Evolutionary conservation across 2,329 filamentous ascomycete genomes (phyloP).

Genomic region (Stachybotrys chartarum): DNA sequence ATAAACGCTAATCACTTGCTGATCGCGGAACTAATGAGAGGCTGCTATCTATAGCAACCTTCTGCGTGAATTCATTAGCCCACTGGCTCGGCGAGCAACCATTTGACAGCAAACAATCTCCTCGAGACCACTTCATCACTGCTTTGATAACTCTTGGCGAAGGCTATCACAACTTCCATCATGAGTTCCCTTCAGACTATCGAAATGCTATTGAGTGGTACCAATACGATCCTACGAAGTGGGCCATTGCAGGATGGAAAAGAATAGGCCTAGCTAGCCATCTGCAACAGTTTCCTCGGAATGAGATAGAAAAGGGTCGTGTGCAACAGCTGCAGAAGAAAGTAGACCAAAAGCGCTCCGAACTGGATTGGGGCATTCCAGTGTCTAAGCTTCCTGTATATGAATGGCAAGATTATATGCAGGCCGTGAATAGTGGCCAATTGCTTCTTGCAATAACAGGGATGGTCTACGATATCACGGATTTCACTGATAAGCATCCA

Average conservation of each 20-base stretch:
- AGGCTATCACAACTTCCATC: slow-evolving; percentile 84
- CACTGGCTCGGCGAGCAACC: slow-evolving; percentile 81
- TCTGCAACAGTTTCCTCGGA: slow-evolving; percentile 74
- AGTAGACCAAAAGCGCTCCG: slow-evolving; percentile 67
- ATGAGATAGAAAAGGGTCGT: slow-evolving; percentile 79
- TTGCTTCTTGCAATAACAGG: slow-evolving; percentile 65
- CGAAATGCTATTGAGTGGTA: slow-evolving; percentile 77
- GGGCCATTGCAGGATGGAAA: slow-evolving; percentile 73
- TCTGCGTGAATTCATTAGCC: slow-evolving; percentile 77
- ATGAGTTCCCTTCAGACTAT: slow-evolving; percentile 81
- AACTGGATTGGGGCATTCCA: slow-evolving; percentile 70
- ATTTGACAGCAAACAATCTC: slow-evolving; percentile 78
- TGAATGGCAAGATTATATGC: slow-evolving; percentile 71
- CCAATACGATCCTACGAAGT: slow-evolving; percentile 81
- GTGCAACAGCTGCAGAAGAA: slow-evolving; percentile 79
- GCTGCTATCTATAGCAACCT: slow-evolving; percentile 47
- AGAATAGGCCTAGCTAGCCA: slow-evolving; percentile 70
- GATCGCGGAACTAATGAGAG: not conserved
- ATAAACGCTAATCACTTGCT: not conserved
- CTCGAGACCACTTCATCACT: slow-evolving; percentile 72
- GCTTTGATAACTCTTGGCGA: slow-evolving; percentile 72
- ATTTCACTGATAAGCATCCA: slow-evolving; percentile 74
- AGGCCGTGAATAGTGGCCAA: slow-evolving; percentile 54
- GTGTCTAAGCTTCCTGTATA: slow-evolving; percentile 71
- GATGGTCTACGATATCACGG: slow-evolving; percentile 71